phyloP scores from a whole-genome alignment of 208 protist genomes.

The Trypanosoma brucei region DNA sequence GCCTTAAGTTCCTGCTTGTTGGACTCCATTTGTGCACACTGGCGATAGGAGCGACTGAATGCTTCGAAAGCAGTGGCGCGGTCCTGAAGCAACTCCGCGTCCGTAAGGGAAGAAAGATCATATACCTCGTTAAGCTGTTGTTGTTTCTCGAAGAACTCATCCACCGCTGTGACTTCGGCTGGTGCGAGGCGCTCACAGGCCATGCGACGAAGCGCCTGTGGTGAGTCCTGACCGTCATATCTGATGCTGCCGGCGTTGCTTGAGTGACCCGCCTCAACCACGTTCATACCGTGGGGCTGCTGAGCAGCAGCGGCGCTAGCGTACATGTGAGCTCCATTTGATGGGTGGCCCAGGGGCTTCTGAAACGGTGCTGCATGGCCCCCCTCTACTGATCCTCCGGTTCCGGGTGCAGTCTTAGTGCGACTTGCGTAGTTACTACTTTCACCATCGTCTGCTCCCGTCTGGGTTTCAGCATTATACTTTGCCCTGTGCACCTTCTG shows the following conservation, averaged over 20 bases:
- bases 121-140: slow-evolving; percentile 30
- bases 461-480: slow-evolving; percentile 58
- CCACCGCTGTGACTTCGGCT: slow-evolving; percentile 38
- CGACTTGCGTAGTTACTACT: neutral
- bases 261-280: slow-evolving; percentile 2
- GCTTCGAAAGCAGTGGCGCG: slow-evolving; percentile 78
- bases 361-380: no score
- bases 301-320: neutral
- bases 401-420: neutral
- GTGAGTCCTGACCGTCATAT: neutral
- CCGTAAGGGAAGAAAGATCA: slow-evolving; percentile 61
- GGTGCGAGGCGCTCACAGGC: slow-evolving; percentile 25
- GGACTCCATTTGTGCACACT: slow-evolving; percentile 65
- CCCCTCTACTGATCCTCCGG: no score
- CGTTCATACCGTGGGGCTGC: no score
- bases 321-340: neutral
- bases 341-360: neutral
- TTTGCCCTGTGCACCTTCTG: slow-evolving; percentile 42
- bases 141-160: slow-evolving; percentile 49
- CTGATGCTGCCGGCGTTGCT: slow-evolving; percentile 5
- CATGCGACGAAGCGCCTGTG: slow-evolving; percentile 5
- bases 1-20: slow-evolving; percentile 65
- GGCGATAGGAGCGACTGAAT: slow-evolving; percentile 79
- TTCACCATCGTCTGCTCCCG: slow-evolving; percentile 1
- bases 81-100: slow-evolving; percentile 69